Evolutionary conservation across 805 yeast species (phyloP), one percentile per base, ranked within the genome.

Genomic region (Cyberlindnera nakhonratchasimensis): DNA sequence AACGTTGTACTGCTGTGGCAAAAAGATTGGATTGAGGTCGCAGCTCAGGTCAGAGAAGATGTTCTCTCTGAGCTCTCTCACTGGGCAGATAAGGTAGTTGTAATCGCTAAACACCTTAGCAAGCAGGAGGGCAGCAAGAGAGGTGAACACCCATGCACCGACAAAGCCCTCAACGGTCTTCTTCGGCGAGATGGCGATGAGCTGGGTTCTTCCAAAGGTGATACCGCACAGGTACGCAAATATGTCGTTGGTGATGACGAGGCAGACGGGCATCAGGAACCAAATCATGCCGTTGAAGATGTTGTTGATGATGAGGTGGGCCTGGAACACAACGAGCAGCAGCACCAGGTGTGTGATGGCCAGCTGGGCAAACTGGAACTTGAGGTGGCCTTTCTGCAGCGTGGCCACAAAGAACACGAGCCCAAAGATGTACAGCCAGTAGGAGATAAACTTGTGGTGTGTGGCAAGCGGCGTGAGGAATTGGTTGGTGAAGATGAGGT

Each of bases 161-260:
- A 91, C 67, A 58, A 93, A 93, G 3, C 99, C 99, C 68, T 93
- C 99, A 28, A 91, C 89, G 3, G 99, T 93, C 67, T 93, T 93
- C 66, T 93, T 93, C 43, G 99, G 99, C 11, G 96, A 87, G 50
- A 93, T 88, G 39, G 85, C 88, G 54, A 93, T 87, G 57, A 93
- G 77, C 59, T 87, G 96, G 29, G 97, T 91, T 49, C 74, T 79
- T 42, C 99, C 99, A 67, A 93, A 88, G 2, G 98, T 86, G 52
- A 93, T 93, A 34, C 99, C 99, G 67, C 98, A 93, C 37, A 93
- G 71, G 62, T 93, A 93, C 20, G 99, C 99, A 72, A 88, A 90
- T 40, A 91, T 89, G 62, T 93, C 99, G 62, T 93, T 93, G 42
- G 87, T 85, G 52, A 93, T 87, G 37, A 93, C 99, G 57, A 91